Base-by-base conservation (phyloP, 257 asterid species). In the Linaria vulgaris region DNA sequence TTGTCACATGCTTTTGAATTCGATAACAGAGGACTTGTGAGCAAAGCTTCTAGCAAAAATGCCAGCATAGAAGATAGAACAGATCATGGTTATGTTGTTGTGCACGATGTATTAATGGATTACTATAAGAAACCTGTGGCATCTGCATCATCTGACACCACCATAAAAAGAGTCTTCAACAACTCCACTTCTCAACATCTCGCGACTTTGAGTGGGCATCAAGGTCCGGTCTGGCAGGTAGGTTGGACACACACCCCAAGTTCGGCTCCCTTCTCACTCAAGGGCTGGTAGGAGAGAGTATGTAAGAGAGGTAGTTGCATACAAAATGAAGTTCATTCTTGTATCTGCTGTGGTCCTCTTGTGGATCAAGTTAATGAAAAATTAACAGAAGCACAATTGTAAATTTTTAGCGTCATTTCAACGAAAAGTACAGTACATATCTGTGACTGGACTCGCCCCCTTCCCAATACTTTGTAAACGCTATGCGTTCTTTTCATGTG, bases 171-270 rank as follows among this genome's bases (percentile, higher is more conserved):
- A 39, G 80, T 84, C 59, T 59, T 72, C 57, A 74, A 72, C 75
- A 83, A 77, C 61, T 73, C 76, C 44, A 60, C 86, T 16, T 76
- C 83, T 0, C 91, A 84, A 76, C 91, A 80, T 52, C 81, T 84
- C 24, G 80, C 91, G n/a, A 84, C 85, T 23, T 62, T 84, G 77
- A 79, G 27, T 16, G 88, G 91, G 17, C 91, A 84, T 61, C 83
- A 73, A 22, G 88, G 88, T 66, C 91, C 91, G 16, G 91, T 84
- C 59, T 84, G 91, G 91, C 83, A 84, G 68, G 85, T 80, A n/a
- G 74, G 74, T 21, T 84, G 91, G 91, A 88, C 88, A 1, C 88
- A 1, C 91, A 84, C 71, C 91, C 91, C 54, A 84, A 84, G 66
- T 84, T 84, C 61, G 91, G 91, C 37, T 76, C 88, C 3, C 16